These are phyloP conservation scores for Picochlorum sp. DNA, from an alignment of 139 green algal species.

Conservation along the genomic window DNA sequence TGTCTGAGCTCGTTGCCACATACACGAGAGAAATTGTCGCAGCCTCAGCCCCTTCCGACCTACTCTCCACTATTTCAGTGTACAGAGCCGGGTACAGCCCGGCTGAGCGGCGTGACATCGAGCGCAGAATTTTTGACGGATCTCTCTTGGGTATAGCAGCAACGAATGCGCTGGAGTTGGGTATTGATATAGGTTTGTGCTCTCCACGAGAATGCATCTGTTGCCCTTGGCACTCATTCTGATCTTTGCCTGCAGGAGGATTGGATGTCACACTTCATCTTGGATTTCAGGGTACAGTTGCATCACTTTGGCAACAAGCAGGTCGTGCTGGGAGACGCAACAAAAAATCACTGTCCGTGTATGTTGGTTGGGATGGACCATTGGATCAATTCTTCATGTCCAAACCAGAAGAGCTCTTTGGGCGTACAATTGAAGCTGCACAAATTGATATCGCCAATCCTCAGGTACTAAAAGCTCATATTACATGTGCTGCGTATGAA, in stretches of 20 bases:
- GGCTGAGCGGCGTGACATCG: constrained; percentile 57
- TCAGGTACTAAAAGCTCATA: constrained; percentile 66
- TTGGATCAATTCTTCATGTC: constrained; percentile 95
- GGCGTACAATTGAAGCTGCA: constrained; percentile 61
- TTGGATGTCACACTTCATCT: constrained; percentile 92
- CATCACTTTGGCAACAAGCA: constrained; percentile 70
- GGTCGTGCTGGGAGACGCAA: constrained; percentile 79
- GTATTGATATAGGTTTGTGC: constrained; percentile 71
- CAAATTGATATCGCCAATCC: constrained; percentile 65
- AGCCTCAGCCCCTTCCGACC: constrained; percentile 45
- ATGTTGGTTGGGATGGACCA: constrained; percentile 81
- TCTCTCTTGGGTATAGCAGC: constrained; percentile 66
- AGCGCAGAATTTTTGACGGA: constrained; percentile 51
- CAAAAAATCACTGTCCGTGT: constrained; percentile 63
- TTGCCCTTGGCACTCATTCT: constrained; percentile 2
- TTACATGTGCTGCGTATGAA: constrained; percentile 72
- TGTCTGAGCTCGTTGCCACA: constrained; percentile 85
- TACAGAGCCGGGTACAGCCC: constrained; percentile 55
- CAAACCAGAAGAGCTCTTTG: constrained; percentile 70
- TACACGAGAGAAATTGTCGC: constrained; percentile 78
- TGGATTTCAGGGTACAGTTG: constrained; percentile 68
- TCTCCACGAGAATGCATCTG: neutral
- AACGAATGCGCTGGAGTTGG: constrained; percentile 94
- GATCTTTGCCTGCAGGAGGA: constrained; percentile 18
- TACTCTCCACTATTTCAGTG: constrained; percentile 51